Conservation (phyloP, 305 asterid genomes). For the Fraxinus angustifolia region DNA sequence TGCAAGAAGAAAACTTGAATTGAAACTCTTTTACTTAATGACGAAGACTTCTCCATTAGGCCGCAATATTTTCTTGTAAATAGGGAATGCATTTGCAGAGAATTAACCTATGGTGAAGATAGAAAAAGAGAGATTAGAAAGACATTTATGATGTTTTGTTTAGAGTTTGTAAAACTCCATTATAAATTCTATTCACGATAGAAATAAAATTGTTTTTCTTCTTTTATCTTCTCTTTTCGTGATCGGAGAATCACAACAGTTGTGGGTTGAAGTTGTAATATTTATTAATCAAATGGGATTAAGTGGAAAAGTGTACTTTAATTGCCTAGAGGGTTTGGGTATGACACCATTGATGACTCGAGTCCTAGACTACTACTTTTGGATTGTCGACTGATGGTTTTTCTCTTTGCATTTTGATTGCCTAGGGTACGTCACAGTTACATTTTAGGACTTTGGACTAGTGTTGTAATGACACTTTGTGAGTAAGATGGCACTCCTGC, state of each 20-base stretch:
- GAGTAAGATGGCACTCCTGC: not conserved
- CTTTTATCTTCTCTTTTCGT: no score
- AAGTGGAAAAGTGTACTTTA: not conserved
- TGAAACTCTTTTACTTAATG: no score
- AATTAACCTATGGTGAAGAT: no score
- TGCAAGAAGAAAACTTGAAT: no score
- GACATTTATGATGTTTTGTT: no score
- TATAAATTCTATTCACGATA: no score
- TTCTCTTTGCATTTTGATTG: not conserved
- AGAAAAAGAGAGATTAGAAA: no score
- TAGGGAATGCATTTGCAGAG: no score
- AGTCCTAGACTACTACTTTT: not conserved
- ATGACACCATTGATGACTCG: not conserved
- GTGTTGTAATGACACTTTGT: not conserved
- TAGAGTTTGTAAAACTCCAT: no score
- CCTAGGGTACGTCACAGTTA: not conserved
- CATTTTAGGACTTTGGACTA: not conserved
- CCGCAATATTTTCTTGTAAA: no score
- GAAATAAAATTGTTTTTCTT: no score
- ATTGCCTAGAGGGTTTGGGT: not conserved
- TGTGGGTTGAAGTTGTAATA: not conserved
- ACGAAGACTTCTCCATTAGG: no score
- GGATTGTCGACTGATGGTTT: not conserved
- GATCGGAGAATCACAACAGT: not conserved
- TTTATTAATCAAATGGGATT: not conserved